phyloP scores from a whole-genome alignment of 345 rosid genomes.

The Microthlaspi erraticum region DNA sequence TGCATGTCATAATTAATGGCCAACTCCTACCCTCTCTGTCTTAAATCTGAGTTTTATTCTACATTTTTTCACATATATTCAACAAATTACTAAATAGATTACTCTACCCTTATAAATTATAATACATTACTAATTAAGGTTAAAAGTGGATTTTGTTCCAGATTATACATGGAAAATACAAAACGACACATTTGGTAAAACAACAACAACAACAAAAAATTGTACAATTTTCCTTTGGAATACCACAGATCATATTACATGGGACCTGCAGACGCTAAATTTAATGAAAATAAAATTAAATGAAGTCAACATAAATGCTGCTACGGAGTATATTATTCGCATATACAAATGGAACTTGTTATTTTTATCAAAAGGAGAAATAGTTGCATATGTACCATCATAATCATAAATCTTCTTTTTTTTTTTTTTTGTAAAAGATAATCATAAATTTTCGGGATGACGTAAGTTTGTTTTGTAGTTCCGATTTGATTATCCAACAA shows the following conservation, averaged over 20 bases:
- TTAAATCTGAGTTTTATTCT: too few species aligned
- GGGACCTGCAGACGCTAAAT: slow-evolving; percentile 30
- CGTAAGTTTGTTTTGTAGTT: slow-evolving; percentile 17
- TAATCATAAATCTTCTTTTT: slow-evolving; percentile 20
- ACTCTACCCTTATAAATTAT: too few species aligned
- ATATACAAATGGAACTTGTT: neutral
- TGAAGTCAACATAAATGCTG: slow-evolving; percentile 32
- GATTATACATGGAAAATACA: too few species aligned
- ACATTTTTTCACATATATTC: too few species aligned
- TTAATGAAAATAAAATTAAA: slow-evolving; percentile 1
- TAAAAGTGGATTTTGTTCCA: too few species aligned
- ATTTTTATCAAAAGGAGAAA: slow-evolving; percentile 17
- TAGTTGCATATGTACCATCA: slow-evolving; percentile 8
- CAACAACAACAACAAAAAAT: too few species aligned
- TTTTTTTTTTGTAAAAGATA: too few species aligned
- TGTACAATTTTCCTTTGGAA: neutral
- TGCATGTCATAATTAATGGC: slow-evolving; percentile 18
- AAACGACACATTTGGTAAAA: too few species aligned
- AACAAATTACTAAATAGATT: too few species aligned
- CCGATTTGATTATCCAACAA: slow-evolving; percentile 33
- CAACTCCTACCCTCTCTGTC: neutral
- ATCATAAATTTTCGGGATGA: slow-evolving; percentile 21
- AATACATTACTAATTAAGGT: too few species aligned
- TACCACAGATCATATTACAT: slow-evolving; percentile 12
- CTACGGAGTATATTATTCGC: neutral